Evolutionary conservation across 371 early-diverging fungal species (phyloP), one percentile per base, ranked within the genome.

Genomic region (Mucor indicus): DNA sequence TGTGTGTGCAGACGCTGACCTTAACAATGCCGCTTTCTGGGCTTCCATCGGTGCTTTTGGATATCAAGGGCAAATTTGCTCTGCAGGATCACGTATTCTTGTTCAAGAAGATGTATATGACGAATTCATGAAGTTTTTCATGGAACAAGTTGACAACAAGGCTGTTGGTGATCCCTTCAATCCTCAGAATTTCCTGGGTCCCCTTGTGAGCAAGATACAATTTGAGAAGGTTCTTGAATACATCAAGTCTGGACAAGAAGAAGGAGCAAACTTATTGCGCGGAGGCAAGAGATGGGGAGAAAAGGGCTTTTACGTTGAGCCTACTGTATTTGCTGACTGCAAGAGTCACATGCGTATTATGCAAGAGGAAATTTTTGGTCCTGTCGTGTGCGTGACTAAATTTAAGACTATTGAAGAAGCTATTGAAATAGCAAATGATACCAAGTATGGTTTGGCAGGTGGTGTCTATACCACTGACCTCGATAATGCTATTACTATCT

Each of bases 321-420:
- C 94, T 4, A 91, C 93, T 0, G 57, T 95, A 29, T 86, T 91
- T 48, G 59, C 60, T 40, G 69, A 87, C 48, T 87, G 90, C 43
- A 49, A 64, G 4, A 84, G 89, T 29, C 56, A 58, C 24, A 79
- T 83, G 62, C 67, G 68, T 6, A 64, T 95, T 20, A 86, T 86
- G 57, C 75, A 68, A 24, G 88, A 93, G 46, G 96, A 94, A 60
- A 83, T 93, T 41, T 95, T 95, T 77, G 96, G 96, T 5, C 96
- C 96, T 0, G 93, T 95, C 6, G 79, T 89, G 8, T 71, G 80
- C 25, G 83, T 92, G 27, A 64, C 73, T 52, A 85, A 85, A 21
- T 92, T 93, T 56, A 77, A 73, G 39, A 72, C 71, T 1, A 59
- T 85, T 16, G 86, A 91, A 17, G 92, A 92, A 48, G 93, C 81